These are phyloP conservation scores for Actinomucor elegans DNA, from an alignment of 371 early-diverging fungal species.

Conservation along the genomic window DNA sequence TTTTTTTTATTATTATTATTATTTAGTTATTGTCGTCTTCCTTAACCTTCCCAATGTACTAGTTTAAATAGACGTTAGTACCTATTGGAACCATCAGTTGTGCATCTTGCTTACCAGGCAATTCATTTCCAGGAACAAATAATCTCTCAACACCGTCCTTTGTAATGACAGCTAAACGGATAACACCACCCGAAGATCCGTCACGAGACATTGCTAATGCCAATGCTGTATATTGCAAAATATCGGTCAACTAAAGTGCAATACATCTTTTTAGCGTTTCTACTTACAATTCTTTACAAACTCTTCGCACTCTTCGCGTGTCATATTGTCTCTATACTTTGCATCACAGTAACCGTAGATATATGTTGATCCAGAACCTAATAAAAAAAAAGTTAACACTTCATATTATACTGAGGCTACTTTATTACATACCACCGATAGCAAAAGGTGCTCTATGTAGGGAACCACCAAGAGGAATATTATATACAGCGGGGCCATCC, in stretches of 20 bases:
- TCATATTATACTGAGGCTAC: background rate
- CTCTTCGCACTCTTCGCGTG: constrained; percentile 84
- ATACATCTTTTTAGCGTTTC: constrained; percentile 94
- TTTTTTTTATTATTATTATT: background rate
- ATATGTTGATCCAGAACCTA: constrained; percentile 95
- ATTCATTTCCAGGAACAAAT: constrained; percentile 88
- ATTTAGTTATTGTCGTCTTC: background rate
- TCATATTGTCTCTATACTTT: constrained; percentile 84
- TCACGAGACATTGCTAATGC: constrained; percentile 97
- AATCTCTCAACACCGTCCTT: constrained; percentile 89
- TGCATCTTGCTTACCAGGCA: constrained; percentile 54
- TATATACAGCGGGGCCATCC: constrained; percentile 92
- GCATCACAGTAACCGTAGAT: constrained; percentile 99
- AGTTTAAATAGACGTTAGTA: background rate
- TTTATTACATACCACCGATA: constrained; percentile 75
- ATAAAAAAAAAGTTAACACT: background rate
- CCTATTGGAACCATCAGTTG: background rate
- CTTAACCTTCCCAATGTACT: constrained; percentile 1
- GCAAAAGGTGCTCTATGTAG: constrained; percentile 92
- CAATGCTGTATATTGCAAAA: constrained; percentile 62
- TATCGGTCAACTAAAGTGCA: constrained; percentile 70
- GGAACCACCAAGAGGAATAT: constrained; percentile 95
- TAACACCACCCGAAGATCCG: constrained; percentile 98
- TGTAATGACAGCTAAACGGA: constrained; percentile 96
- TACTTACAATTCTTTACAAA: constrained; percentile 94